phyloP scores from a whole-genome alignment of 768 basidiomycete genomes.

The Collybia nuda region DNA sequence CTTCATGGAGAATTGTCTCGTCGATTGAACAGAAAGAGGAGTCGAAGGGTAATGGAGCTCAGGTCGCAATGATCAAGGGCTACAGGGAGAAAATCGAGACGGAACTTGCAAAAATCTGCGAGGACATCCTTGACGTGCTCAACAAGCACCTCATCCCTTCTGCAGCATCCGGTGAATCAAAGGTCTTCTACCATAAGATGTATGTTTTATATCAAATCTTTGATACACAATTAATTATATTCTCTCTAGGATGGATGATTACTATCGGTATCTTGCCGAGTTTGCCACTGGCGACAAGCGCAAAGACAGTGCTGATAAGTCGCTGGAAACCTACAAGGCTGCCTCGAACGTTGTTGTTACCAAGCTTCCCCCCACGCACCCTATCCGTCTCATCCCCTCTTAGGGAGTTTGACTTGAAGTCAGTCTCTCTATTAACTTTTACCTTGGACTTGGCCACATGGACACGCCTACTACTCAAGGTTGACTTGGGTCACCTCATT shows the following conservation, averaged over 20 bases:
- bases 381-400: slow-evolving; percentile 96
- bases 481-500: too few relatives aligned
- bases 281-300: slow-evolving; percentile 98
- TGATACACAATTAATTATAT: slow-evolving; percentile 19
- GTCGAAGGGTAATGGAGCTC: slow-evolving; percentile 94
- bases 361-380: slow-evolving; percentile 94
- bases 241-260: slow-evolving; percentile 89
- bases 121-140: slow-evolving; percentile 96
- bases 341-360: slow-evolving; percentile 96
- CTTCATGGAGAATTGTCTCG: slow-evolving; percentile 97
- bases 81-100: slow-evolving; percentile 98
- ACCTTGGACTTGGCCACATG: too few relatives aligned
- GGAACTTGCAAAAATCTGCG: slow-evolving; percentile 97
- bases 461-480: too few relatives aligned
- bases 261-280: slow-evolving; percentile 98
- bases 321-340: slow-evolving; percentile 95
- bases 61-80: slow-evolving; percentile 96
- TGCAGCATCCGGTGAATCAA: slow-evolving; percentile 94
- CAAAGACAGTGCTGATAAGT: slow-evolving; percentile 96
- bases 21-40: slow-evolving; percentile 99
- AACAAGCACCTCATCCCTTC: slow-evolving; percentile 98
- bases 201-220: slow-evolving; percentile 35
- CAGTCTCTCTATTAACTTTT: too few relatives aligned
- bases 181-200: slow-evolving; percentile 99
- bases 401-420: too few relatives aligned